Evolutionary conservation across 768 basidiomycete genomes (phyloP).

Genomic region (Pisolithus orientalis): DNA sequence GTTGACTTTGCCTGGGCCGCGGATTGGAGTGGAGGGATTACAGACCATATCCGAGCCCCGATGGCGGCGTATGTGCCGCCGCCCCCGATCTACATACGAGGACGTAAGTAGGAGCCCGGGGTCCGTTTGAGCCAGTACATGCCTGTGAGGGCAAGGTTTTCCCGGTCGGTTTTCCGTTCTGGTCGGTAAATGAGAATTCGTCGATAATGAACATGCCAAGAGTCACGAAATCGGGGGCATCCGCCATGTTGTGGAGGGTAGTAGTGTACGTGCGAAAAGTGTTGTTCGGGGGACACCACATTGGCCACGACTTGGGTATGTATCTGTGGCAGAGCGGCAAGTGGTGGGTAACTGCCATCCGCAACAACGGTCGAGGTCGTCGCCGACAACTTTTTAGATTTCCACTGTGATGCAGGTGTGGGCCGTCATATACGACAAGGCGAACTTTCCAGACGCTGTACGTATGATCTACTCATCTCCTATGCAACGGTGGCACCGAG

Average conservation of each 20-base stretch:
- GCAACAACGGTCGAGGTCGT: constrained; percentile 1
- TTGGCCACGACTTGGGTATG: not conserved
- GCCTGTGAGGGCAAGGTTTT: constrained; percentile 45
- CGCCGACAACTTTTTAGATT: constrained; percentile 7
- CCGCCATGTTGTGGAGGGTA: constrained; percentile 8
- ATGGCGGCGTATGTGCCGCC: constrained; percentile 80
- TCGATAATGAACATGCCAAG: constrained; percentile 92
- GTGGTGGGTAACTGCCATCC: too few species aligned
- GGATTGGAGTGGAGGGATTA: not conserved
- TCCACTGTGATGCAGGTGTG: constrained; percentile 34
- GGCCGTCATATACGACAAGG: constrained; percentile 32
- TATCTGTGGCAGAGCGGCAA: not conserved
- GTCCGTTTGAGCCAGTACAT: constrained; percentile 16
- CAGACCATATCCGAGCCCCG: constrained; percentile 76
- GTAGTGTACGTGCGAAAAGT: constrained; percentile 11
- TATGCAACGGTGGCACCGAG: constrained; percentile 1
- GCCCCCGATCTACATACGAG: constrained; percentile 66
- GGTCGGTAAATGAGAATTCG: constrained; percentile 59
- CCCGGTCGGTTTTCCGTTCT: constrained; percentile 46
- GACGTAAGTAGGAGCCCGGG: constrained; percentile 1
- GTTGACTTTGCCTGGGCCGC: not conserved
- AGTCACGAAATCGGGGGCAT: constrained; percentile 44
- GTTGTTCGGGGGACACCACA: not conserved
- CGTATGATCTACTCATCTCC: constrained; percentile 7
- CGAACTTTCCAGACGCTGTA: constrained; percentile 31